Conservation (phyloP, 805 yeast genomes). For the Candida methanosorbosa region DNA sequence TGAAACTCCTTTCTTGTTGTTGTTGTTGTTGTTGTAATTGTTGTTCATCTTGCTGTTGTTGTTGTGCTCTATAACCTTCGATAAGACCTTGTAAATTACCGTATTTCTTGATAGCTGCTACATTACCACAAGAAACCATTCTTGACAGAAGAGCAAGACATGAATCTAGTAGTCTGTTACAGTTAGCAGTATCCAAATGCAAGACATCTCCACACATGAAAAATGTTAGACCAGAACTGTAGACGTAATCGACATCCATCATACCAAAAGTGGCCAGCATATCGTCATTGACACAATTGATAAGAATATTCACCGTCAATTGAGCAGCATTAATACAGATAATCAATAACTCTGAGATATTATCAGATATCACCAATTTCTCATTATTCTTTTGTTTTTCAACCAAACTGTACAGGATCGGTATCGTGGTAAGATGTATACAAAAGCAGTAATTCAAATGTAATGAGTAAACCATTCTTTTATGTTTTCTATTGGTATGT, state of each 20-base stretch:
- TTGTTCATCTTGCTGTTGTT: too few relatives aligned
- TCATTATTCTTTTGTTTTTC: constrained; percentile 7
- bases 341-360: constrained; percentile 12
- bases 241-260: constrained; percentile 21
- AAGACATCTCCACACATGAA: constrained; percentile 20
- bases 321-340: constrained; percentile 20
- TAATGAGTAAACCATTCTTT: constrained; percentile 14
- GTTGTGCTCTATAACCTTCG: constrained; percentile 7
- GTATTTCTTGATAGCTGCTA: constrained; percentile 11
- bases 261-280: constrained; percentile 18
- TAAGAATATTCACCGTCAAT: constrained; percentile 11
- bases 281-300: constrained; percentile 11
- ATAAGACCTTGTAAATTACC: constrained; percentile 10
- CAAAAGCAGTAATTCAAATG: constrained; percentile 20
- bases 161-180: constrained; percentile 8
- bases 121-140: constrained; percentile 13
- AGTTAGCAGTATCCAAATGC: constrained; percentile 8
- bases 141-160: constrained; percentile 11
- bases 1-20: too few relatives aligned
- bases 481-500: constrained; percentile 6
- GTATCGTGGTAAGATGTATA: constrained; percentile 20
- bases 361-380: constrained; percentile 7
- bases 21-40: too few relatives aligned
- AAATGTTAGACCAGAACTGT: constrained; percentile 17
- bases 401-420: constrained; percentile 16